phyloP scores from a whole-genome alignment of 768 basidiomycete species.

The Naganishia randhawae region DNA sequence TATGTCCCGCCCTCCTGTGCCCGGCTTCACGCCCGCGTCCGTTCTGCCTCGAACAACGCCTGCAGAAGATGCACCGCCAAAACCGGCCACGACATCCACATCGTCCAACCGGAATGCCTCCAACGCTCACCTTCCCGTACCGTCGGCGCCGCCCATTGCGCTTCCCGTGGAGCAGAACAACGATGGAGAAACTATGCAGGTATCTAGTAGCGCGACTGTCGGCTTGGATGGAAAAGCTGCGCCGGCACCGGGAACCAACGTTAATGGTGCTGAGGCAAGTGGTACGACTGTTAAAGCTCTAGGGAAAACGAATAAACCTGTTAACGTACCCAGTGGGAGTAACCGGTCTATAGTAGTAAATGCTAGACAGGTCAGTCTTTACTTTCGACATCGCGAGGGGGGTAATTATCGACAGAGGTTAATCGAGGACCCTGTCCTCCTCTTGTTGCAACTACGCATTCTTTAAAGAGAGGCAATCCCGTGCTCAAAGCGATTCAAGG shows the following conservation, averaged over 20 bases:
- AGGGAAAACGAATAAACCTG: conserved; percentile 27
- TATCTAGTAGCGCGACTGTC: neutral
- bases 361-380: conserved; percentile 27
- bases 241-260: conserved; percentile 4
- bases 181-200: neutral
- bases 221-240: conserved; percentile 12
- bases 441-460: no score
- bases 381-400: neutral
- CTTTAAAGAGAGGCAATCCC: conserved; percentile 87
- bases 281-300: neutral
- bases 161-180: neutral
- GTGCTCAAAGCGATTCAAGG: conserved; percentile 81
- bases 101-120: conserved; percentile 19
- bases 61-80: neutral
- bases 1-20: neutral
- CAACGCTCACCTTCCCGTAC: conserved; percentile 18
- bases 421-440: no score
- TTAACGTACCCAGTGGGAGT: conserved; percentile 30
- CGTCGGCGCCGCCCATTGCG: conserved; percentile 8
- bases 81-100: neutral
- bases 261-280: conserved; percentile 8
- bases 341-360: conserved; percentile 31
- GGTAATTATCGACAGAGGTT: no score
- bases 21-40: neutral
- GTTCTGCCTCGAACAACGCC: neutral